Percentiles rank a stretch among this genome's conserved stretches.
Evolutionary conservation across 2,329 filamentous ascomycete species (phyloP).

Genomic region (Lecanicillium sp.): DNA sequence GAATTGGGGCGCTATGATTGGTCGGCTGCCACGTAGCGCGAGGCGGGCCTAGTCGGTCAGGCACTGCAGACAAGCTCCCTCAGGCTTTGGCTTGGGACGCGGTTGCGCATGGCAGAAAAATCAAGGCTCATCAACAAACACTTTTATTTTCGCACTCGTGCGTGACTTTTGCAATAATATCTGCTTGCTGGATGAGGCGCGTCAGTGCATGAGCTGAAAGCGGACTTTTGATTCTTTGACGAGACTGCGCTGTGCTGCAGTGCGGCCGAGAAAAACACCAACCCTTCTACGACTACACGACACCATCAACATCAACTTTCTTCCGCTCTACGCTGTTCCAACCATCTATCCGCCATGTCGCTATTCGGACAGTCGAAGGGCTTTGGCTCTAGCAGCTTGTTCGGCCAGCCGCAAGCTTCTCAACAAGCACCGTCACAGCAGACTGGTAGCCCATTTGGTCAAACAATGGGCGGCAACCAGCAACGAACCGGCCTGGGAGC

Average conservation of each 20-base stretch:
- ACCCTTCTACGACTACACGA: too few species aligned
- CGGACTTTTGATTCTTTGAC: too few species aligned
- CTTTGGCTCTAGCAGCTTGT: constrained; percentile 22
- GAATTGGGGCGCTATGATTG: constrained; percentile 31
- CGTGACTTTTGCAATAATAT: background rate
- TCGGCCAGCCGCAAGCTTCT: constrained; percentile 28
- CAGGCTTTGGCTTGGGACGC: constrained; percentile 1
- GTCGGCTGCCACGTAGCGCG: constrained; percentile 16
- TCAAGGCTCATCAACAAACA: background rate
- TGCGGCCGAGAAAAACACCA: too few species aligned
- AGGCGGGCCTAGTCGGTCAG: constrained; percentile 19
- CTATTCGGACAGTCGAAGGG: constrained; percentile 33
- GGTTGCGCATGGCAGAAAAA: background rate
- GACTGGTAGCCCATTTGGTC: constrained; percentile 20
- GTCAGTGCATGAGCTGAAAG: too few species aligned
- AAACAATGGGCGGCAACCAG: constrained; percentile 23
- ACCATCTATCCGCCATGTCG: constrained; percentile 19
- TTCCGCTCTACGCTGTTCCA: background rate
- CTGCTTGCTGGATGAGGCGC: background rate
- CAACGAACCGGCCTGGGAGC: constrained; percentile 25
- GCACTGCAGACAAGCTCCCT: constrained; percentile 3
- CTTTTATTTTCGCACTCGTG: too few species aligned
- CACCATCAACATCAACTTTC: too few species aligned
- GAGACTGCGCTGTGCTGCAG: too few species aligned
- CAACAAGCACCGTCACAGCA: constrained; percentile 20